Evolutionary conservation across 805 yeast genomes (phyloP).

Genomic region (Ogataea degrootiae): DNA sequence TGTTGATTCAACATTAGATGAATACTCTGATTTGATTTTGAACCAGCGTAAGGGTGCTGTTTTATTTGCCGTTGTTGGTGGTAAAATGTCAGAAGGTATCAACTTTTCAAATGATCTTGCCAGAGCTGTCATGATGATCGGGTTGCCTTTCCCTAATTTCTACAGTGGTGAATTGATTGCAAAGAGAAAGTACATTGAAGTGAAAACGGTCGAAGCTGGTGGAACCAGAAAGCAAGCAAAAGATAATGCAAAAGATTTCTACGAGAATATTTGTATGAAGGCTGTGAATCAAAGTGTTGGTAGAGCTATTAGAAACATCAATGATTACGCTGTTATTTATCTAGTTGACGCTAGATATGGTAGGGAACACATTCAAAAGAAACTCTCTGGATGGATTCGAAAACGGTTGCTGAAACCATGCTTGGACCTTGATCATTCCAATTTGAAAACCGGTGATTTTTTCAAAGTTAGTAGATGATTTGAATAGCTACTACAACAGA

Average conservation of each 20-base stretch:
- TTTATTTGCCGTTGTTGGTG: constrained; percentile 84
- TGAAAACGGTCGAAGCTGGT: constrained; percentile 42
- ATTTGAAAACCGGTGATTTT: constrained; percentile 6
- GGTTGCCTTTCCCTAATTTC: constrained; percentile 85
- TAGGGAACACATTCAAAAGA: constrained; percentile 39
- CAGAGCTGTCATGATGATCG: constrained; percentile 79
- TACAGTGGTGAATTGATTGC: constrained; percentile 78
- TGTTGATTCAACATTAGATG: constrained; percentile 42
- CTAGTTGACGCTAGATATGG: constrained; percentile 64
- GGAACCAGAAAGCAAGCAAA: constrained; percentile 42
- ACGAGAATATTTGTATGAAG: constrained; percentile 84
- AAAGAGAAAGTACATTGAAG: constrained; percentile 59
- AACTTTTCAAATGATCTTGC: constrained; percentile 88
- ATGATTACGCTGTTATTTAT: constrained; percentile 74
- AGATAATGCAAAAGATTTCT: constrained; percentile 48
- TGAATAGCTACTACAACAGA: no score
- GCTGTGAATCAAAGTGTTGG: constrained; percentile 92
- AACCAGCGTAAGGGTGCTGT: constrained; percentile 49
- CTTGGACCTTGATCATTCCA: constrained; percentile 5
- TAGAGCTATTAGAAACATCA: constrained; percentile 78
- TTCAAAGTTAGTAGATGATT: constrained; percentile 4
- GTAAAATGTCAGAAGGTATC: constrained; percentile 89
- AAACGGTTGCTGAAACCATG: constrained; percentile 26
- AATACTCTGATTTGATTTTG: constrained; percentile 43
- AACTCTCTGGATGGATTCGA: constrained; percentile 73